phyloP scores from a whole-genome alignment of 371 early-diverging fungal genomes.

The Chytridium lagenaria region DNA sequence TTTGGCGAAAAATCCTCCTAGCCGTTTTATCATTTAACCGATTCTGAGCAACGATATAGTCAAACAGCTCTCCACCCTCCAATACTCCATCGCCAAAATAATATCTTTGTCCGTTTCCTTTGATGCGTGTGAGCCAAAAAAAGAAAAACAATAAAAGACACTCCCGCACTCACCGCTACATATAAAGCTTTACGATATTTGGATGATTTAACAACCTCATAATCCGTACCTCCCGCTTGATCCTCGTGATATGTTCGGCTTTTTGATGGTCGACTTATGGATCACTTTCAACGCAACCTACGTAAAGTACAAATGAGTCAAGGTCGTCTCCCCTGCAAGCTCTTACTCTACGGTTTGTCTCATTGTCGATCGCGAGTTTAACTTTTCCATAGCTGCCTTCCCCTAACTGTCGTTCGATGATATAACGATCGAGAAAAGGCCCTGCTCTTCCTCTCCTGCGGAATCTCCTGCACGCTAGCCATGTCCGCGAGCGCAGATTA shows the following conservation, averaged over 20 bases:
- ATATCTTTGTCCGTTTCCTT: constrained; percentile 81
- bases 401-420: constrained; percentile 40
- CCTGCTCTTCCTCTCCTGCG: constrained; percentile 2
- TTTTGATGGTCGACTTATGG: constrained; percentile 81
- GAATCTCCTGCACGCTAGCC: not conserved
- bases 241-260: constrained; percentile 74
- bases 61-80: constrained; percentile 71
- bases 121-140: no score
- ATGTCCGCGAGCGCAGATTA: no score
- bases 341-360: constrained; percentile 38
- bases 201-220: constrained; percentile 86
- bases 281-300: constrained; percentile 73
- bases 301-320: not conserved
- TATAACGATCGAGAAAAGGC: constrained; percentile 45
- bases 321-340: not conserved
- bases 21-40: constrained; percentile 72
- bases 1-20: constrained; percentile 71
- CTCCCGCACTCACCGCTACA: constrained; percentile 60
- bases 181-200: constrained; percentile 86
- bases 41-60: constrained; percentile 69
- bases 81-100: constrained; percentile 78
- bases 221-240: constrained; percentile 86
- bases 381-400: constrained; percentile 56
- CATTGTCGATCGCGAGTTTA: constrained; percentile 44
- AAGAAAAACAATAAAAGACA: not conserved